These are phyloP conservation scores for Fusarium gaditjirri DNA, from an alignment of 2,329 filamentous ascomycete genomes.

Conservation along the genomic window DNA sequence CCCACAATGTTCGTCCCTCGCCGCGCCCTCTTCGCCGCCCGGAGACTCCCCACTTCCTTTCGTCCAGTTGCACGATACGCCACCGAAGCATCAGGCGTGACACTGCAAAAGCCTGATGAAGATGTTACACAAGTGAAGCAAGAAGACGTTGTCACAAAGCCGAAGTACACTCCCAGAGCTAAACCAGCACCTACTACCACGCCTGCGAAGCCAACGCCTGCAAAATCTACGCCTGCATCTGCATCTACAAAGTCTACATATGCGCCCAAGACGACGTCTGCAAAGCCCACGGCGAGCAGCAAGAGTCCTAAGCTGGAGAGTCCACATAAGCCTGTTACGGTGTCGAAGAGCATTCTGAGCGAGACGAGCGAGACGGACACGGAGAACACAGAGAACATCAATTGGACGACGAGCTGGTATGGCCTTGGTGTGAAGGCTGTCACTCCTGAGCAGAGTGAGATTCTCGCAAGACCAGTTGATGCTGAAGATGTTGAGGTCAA, in stretches of 20 bases:
- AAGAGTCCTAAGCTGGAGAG: constrained; percentile 1
- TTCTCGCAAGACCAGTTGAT: constrained; percentile 74
- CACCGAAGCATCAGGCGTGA: constrained; percentile 32
- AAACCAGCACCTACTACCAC: constrained; percentile 7
- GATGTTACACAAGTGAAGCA: constrained; percentile 25
- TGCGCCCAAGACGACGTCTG: not conserved
- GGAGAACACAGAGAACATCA: constrained; percentile 52
- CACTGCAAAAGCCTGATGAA: constrained; percentile 28
- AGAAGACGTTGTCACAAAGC: constrained; percentile 15
- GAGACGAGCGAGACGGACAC: constrained; percentile 16
- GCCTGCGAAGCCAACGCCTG: not conserved
- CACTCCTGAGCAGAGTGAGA: constrained; percentile 72
- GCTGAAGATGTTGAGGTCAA: constrained; percentile 92
- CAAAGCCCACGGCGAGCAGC: not conserved
- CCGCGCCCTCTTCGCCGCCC: constrained; percentile 35
- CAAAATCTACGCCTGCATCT: not conserved
- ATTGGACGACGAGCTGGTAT: constrained; percentile 88
- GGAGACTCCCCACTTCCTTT: constrained; percentile 26
- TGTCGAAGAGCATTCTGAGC: constrained; percentile 16
- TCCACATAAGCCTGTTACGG: constrained; percentile 16
- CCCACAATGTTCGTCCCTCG: constrained; percentile 46
- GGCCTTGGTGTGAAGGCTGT: constrained; percentile 79
- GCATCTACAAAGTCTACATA: not conserved
- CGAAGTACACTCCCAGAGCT: not conserved
- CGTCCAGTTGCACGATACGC: constrained; percentile 41